A percentile compares a stretch with the other conserved stretches of the same genome.
Conservation (phyloP, 306 rosid species). For the Senna siamea region DNA sequence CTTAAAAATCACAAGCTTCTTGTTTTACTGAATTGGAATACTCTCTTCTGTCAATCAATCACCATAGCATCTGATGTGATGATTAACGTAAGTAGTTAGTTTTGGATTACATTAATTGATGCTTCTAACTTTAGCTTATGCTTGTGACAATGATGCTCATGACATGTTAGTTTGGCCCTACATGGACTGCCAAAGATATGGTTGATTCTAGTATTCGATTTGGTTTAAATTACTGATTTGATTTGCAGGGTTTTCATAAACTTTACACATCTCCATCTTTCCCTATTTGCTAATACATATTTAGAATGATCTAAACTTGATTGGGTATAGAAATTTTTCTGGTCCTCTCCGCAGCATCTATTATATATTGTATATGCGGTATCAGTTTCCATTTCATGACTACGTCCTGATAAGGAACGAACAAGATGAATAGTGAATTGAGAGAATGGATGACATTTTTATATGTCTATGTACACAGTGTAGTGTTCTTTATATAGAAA, state of each 20-base stretch:
- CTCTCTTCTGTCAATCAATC: not conserved
- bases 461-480: too few species aligned
- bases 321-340: conserved; percentile 3
- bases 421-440: too few species aligned
- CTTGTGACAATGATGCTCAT: too few species aligned
- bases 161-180: not conserved
- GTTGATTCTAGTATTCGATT: conserved; percentile 3
- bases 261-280: not conserved
- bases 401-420: too few species aligned
- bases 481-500: too few species aligned
- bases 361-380: conserved; percentile 8
- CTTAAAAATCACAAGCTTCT: not conserved
- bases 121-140: too few species aligned
- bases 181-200: not conserved
- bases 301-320: conserved; percentile 8
- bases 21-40: not conserved
- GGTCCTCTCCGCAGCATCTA: conserved; percentile 27
- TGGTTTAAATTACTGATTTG: not conserved
- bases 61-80: too few species aligned
- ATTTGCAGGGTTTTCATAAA: conserved; percentile 5
- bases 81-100: conserved; percentile 4
- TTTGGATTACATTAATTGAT: not conserved
- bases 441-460: too few species aligned
- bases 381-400: not conserved
- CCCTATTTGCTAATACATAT: conserved; percentile 5